Conservation (phyloP, 768 basidiomycete species). For the Lyophyllum semitale region DNA sequence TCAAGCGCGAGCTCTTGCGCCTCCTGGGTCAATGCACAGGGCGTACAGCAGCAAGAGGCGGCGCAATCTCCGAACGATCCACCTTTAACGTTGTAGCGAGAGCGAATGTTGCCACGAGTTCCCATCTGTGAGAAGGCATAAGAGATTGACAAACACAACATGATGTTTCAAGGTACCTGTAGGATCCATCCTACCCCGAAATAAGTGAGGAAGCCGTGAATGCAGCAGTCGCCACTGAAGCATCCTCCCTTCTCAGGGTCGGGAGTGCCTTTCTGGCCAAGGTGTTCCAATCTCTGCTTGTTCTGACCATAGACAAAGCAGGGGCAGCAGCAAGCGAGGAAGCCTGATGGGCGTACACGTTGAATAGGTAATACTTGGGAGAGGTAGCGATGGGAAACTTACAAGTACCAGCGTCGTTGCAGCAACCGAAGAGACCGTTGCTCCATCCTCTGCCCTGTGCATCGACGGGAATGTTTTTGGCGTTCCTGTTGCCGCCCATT, state of each 20-base stretch:
- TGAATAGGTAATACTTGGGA: not conserved
- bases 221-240: constrained; percentile 28
- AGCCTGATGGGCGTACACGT: constrained; percentile 21
- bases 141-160: not conserved
- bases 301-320: constrained; percentile 39
- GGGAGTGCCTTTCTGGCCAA: constrained; percentile 27
- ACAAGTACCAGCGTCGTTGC: constrained; percentile 24
- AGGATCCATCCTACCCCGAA: constrained; percentile 31
- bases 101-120: constrained; percentile 25
- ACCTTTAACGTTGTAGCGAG: constrained; percentile 31
- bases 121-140: constrained; percentile 7
- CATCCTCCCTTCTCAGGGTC: constrained; percentile 37
- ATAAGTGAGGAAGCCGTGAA: constrained; percentile 23
- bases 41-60: constrained; percentile 33
- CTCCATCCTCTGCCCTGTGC: constrained; percentile 31
- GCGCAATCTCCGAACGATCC: constrained; percentile 32
- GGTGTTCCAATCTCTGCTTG: constrained; percentile 34
- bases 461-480: constrained; percentile 24
- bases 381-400: not conserved
- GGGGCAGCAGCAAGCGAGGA: constrained; percentile 35
- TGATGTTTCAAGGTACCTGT: constrained; percentile 23
- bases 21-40: constrained; percentile 47
- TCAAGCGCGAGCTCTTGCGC: constrained; percentile 41
- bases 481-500: constrained; percentile 24
- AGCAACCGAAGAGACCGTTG: constrained; percentile 24